Base-by-base conservation (phyloP, 176 grass and related monocot genomes). In the Phragmites australis region DNA sequence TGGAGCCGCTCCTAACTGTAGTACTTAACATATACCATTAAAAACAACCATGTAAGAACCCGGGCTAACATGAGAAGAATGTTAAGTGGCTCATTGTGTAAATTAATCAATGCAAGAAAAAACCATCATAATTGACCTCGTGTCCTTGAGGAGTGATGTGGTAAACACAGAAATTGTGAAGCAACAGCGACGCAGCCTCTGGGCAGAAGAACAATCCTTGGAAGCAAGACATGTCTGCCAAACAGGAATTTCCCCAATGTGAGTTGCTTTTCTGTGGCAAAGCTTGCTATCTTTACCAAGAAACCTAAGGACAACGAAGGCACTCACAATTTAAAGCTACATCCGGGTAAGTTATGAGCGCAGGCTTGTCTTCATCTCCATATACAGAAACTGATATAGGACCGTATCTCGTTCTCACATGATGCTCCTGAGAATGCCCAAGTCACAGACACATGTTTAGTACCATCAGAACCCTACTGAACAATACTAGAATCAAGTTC, bases 151-250 rank as follows among this genome's bases (percentile, higher is more conserved):
- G 95, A 44, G 88, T 98, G 40, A 98, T 93, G 55, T 98, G 95
- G 53, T 98, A 98, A 49, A 98, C 85, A 56, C 95, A 98, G 54
- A 94, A 98, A 44, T 94, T 98, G 79, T 94, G 90, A 83, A 98
- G 92, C 44, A 94, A 89, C 80, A 98, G 81, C 54, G 95, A 93
- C 58, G 78, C 78, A 16, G 92, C 92, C 85, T 98, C 95, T 19
- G 95, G 92, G 41, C 95, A 98, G 87, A 98, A 98, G 44, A 98
- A 88, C 86, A 98, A 93, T 88, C 95, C 95, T 93, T 98, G 92
- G 65, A 94, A 97, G 84, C 95, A 97, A 75, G 95, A 94, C 88
- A 94, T 90, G 87, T 97, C 95, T 97, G 60, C 68, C 68, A 61
- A 77, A 86, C 21, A 91, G 44, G 32, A 63, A 68, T 64, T 31